Evolutionary conservation across 179 eudicot species (phyloP), one percentile per base, ranked within the genome.

Genomic region (Monotropa hypopitys): DNA sequence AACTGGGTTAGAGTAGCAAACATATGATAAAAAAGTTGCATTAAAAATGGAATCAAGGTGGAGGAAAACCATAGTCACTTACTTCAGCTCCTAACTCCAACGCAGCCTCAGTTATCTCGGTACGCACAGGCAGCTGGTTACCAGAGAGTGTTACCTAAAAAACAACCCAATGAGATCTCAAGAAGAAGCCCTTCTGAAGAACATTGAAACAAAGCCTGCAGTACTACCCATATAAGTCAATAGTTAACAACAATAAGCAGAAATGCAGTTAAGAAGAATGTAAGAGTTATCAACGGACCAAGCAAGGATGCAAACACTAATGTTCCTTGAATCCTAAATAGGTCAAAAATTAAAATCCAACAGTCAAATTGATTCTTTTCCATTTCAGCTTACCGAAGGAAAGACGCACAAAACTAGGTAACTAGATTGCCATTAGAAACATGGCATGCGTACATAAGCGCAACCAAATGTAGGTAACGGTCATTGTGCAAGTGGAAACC

Each of bases 71-170:
- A 59, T 20, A 16, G 32, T 35, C 62, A 88, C 88, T 87, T 75
- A 92, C 98, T 81, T 94, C 98, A 38, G 98, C 85, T 76, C 98
- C 96, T 69, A 94, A 80, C 74, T 86, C 92, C 96, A 92, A 86
- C 71, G 98, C 98, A 82, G 98, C 96, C 83, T 93, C 98, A 42
- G 98, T 94, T 50, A 94, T 90, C 86, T 94, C 98, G 42, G 91
- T 92, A n/a, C 98, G 90, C 56, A 94, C 76, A 50, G 98, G 98
- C 83, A 92, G 97, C 85, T 92, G 97, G 85, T 92, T 94, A 21
- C 98, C 98, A 49, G 97, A 90, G 47, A 94, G 92, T 49, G 98
- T 94, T 70, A 89, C 98, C 98, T 94, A 54, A 0, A 74, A 56
- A 69, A 77, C 74, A 77, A 47, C 40, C 38, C 42, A 47, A 13